phyloP scores from a whole-genome alignment of 306 rosid genomes.

The Trichosanthes cucumerina region DNA sequence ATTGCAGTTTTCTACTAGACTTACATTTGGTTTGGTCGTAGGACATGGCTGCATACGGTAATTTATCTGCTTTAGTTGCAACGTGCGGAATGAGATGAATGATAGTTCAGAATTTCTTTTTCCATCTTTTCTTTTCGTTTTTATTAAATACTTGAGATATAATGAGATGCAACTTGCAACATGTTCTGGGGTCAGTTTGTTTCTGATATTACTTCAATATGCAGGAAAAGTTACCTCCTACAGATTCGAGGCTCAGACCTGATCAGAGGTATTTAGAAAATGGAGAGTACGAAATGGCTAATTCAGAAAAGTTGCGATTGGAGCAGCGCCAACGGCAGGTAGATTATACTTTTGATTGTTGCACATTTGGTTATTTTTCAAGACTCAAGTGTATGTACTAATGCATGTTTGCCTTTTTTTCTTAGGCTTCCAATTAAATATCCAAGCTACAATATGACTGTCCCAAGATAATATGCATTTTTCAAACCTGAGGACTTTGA shows the following conservation, averaged over 20 bases:
- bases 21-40: background rate
- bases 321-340: slow-evolving; percentile 99
- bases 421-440: background rate
- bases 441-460: background rate
- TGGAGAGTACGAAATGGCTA: slow-evolving; percentile 98
- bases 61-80: background rate
- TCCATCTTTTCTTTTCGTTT: background rate
- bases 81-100: background rate
- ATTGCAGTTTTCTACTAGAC: background rate
- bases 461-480: background rate
- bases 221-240: slow-evolving; percentile 95
- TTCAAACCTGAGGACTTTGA: background rate
- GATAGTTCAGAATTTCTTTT: background rate
- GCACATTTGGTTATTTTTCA: background rate
- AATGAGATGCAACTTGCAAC: background rate
- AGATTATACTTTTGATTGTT: background rate
- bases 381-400: background rate
- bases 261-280: slow-evolving; percentile 95
- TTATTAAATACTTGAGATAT: background rate
- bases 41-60: background rate
- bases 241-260: slow-evolving; percentile 97
- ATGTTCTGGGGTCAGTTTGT: background rate
- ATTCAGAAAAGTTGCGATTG: slow-evolving; percentile 76
- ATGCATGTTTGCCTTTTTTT: background rate
- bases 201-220: background rate